phyloP scores from a whole-genome alignment of 495 filamentous ascomycete genomes.

The Lasiosphaeris hirsuta region DNA sequence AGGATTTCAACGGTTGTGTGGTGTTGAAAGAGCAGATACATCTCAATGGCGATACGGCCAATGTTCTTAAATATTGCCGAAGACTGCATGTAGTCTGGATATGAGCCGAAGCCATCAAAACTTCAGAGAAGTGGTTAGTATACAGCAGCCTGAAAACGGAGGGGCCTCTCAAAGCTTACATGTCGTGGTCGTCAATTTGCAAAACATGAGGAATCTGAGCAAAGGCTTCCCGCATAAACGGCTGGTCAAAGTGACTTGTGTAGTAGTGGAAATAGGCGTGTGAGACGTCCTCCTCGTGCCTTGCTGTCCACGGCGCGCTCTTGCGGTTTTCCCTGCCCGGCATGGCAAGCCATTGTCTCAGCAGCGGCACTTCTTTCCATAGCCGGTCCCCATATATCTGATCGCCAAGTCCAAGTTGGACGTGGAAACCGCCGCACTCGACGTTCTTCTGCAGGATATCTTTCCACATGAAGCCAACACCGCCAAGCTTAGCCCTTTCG shows the following conservation, averaged over 20 bases:
- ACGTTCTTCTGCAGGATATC: conserved; percentile 96
- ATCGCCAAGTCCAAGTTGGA: conserved; percentile 84
- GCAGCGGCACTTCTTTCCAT: conserved; percentile 90
- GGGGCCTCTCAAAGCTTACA: conserved; percentile 59
- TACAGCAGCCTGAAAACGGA: neutral
- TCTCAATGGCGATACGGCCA: conserved; percentile 92
- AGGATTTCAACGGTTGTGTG: conserved; percentile 94
- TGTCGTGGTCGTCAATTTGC: conserved; percentile 94
- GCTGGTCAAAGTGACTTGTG: conserved; percentile 94
- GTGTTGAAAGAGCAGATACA: conserved; percentile 99
- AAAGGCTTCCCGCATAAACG: conserved; percentile 87
- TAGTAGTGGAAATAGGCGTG: conserved; percentile 99
- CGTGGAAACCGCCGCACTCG: conserved; percentile 93
- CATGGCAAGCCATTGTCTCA: conserved; percentile 91
- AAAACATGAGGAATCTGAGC: conserved; percentile 94
- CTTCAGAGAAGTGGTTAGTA: conserved; percentile 42
- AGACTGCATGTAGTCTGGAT: conserved; percentile 97
- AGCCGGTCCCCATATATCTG: conserved; percentile 95
- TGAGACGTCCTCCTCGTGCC: conserved; percentile 89
- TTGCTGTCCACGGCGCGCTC: conserved; percentile 84
- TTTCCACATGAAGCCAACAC: conserved; percentile 96
- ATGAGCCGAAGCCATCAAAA: conserved; percentile 97
- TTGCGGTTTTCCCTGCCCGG: conserved; percentile 89
- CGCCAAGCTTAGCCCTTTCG: conserved; percentile 80
- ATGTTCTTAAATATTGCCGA: conserved; percentile 98